These are phyloP conservation scores for Apiotrichum mycotoxinovorans DNA, from an alignment of 1,284 basidiomycete species.

Conservation along the genomic window DNA sequence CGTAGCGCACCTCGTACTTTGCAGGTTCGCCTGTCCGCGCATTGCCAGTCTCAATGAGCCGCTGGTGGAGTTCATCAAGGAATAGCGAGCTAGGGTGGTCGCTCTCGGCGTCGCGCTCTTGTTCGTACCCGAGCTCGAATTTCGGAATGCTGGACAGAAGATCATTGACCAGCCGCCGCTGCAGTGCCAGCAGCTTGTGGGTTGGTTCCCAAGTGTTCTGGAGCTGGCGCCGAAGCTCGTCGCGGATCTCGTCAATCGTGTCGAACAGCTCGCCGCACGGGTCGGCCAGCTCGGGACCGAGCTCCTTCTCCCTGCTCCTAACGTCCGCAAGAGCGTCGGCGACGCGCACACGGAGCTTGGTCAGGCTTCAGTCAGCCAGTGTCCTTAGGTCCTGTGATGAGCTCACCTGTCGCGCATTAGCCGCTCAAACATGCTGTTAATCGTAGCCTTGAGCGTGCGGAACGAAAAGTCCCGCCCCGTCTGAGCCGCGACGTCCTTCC, in stretches of 20 bases:
- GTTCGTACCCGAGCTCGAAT: conserved; percentile 8
- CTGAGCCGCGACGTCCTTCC: conserved; percentile 11
- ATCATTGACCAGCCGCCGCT: background rate
- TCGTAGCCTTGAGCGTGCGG: background rate
- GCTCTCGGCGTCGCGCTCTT: background rate
- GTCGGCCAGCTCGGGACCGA: background rate
- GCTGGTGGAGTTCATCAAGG: background rate
- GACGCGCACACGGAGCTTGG: background rate
- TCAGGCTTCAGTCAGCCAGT: background rate
- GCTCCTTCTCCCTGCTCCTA: background rate
- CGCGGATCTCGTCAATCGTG: too few relatives aligned
- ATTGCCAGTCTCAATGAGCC: too few relatives aligned
- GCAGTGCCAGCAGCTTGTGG: background rate
- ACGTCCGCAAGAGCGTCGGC: background rate
- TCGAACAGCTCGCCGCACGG: background rate
- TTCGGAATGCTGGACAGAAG: conserved; percentile 5
- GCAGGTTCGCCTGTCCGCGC: too few relatives aligned
- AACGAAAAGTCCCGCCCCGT: conserved; percentile 13
- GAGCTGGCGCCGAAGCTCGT: background rate
- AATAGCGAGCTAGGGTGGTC: background rate
- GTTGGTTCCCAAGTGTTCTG: background rate
- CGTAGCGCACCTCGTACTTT: too few relatives aligned
- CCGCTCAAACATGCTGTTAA: background rate
- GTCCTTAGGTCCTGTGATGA: background rate
- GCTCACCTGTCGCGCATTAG: conserved; percentile 13